Conservation (phyloP, 2,329 filamentous ascomycete species). For the Claviceps pusilla region DNA sequence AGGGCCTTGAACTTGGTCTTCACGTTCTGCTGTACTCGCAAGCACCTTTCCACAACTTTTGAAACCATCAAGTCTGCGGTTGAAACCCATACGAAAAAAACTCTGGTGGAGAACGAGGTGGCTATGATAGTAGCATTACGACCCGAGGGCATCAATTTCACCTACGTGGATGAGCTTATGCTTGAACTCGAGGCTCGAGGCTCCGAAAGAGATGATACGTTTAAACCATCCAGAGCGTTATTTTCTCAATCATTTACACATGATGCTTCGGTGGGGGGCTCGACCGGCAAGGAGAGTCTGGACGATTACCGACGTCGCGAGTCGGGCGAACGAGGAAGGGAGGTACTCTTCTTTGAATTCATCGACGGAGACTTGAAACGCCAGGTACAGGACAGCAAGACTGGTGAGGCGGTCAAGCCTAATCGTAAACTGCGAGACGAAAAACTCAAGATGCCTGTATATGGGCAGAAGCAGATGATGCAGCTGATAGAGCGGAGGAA, state of each 20-base stretch:
- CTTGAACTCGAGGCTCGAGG: conserved; percentile 67
- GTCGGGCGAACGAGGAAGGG: conserved; percentile 26
- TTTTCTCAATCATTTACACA: conserved; percentile 34
- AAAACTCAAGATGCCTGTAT: conserved; percentile 80
- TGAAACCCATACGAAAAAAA: conserved; percentile 61
- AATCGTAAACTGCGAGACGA: conserved; percentile 58
- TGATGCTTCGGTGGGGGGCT: conserved; percentile 42
- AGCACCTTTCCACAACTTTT: conserved; percentile 82
- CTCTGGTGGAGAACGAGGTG: conserved; percentile 61
- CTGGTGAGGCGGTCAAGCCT: conserved; percentile 55
- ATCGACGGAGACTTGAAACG: conserved; percentile 80
- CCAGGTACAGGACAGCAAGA: conserved; percentile 57
- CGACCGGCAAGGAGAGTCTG: conserved; percentile 33
- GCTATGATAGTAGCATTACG: conserved; percentile 66
- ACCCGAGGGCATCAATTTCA: conserved; percentile 65
- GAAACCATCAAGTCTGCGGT: conserved; percentile 76
- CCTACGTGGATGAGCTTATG: conserved; percentile 72
- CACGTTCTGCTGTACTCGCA: conserved; percentile 87
- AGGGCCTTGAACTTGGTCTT: conserved; percentile 81
- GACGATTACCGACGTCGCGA: conserved; percentile 11
- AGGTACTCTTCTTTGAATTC: conserved; percentile 84
- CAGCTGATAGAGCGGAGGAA: conserved; percentile 81
- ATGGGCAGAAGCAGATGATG: conserved; percentile 83
- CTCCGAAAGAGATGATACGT: conserved; percentile 47
- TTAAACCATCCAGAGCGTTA: conserved; percentile 34